phyloP scores from a whole-genome alignment of 2,329 filamentous ascomycete genomes.

The Ophiocordyceps unilateralis region DNA sequence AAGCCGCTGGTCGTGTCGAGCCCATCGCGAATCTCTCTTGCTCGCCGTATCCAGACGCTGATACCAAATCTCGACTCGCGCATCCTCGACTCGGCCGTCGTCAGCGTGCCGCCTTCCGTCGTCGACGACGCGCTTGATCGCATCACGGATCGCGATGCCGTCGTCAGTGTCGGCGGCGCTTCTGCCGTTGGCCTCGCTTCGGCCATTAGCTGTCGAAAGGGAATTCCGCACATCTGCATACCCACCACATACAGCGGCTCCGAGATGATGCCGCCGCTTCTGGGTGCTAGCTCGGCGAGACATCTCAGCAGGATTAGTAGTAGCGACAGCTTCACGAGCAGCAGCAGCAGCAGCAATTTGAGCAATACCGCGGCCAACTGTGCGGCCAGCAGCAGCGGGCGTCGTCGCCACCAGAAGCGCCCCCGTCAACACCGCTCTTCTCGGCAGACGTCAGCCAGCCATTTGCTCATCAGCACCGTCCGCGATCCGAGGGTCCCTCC shows the following conservation, averaged over 20 bases:
- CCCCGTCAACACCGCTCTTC: not conserved
- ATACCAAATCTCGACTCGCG: slow-evolving; percentile 15
- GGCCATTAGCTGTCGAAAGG: slow-evolving; percentile 32
- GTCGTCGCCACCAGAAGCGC: not conserved
- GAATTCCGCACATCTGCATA: slow-evolving; percentile 39
- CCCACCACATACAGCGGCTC: slow-evolving; percentile 42
- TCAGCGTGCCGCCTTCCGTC: slow-evolving; percentile 11
- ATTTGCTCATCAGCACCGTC: slow-evolving; percentile 4
- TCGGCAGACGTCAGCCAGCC: slow-evolving; percentile 1
- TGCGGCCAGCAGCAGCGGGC: not conserved
- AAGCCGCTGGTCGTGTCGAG: slow-evolving; percentile 20
- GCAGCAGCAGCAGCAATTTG: not conserved
- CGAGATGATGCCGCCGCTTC: slow-evolving; percentile 31
- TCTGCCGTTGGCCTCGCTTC: slow-evolving; percentile 43
- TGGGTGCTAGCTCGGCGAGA: slow-evolving; percentile 5
- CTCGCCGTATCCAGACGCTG: slow-evolving; percentile 14
- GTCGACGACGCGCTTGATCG: slow-evolving; percentile 12
- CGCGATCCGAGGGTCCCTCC: slow-evolving; percentile 10
- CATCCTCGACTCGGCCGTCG: slow-evolving; percentile 16
- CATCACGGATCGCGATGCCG: slow-evolving; percentile 28
- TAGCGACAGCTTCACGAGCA: not conserved
- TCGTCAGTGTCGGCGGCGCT: slow-evolving; percentile 45
- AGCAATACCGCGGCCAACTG: not conserved
- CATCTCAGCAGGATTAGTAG: slow-evolving; percentile 3
- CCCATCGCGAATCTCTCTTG: slow-evolving; percentile 18